These are phyloP conservation scores for Populus simonii DNA, from an alignment of 345 rosid genomes.

Conservation along the genomic window DNA sequence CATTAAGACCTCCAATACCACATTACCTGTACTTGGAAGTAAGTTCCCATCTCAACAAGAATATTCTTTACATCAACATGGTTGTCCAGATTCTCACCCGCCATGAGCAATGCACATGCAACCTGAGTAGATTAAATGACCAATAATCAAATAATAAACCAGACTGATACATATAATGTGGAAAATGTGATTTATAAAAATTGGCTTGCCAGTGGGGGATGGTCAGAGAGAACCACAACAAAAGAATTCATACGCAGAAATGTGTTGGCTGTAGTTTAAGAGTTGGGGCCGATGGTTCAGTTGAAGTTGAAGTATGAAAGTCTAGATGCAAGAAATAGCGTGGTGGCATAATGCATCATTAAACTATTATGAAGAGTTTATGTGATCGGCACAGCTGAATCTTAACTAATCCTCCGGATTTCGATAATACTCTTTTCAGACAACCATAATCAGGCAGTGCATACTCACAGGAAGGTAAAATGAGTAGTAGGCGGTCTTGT, in stretches of 20 bases:
- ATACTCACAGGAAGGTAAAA: constrained; percentile 44
- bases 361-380: too few species aligned
- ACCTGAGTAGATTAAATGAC: constrained; percentile 20
- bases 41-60: constrained; percentile 45
- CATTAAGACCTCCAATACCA: not conserved
- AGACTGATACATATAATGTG: not conserved
- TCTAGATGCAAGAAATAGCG: too few species aligned
- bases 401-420: too few species aligned
- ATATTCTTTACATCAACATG: constrained; percentile 33
- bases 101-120: constrained; percentile 47
- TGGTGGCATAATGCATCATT: too few species aligned
- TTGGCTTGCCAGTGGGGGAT: not conserved
- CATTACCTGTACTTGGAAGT: constrained; percentile 46
- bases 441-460: not conserved
- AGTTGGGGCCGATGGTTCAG: too few species aligned
- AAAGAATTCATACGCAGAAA: not conserved
- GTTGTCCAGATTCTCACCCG: constrained; percentile 39
- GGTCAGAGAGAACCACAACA: not conserved
- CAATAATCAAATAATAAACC: not conserved
- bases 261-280: too few species aligned
- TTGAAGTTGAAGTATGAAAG: too few species aligned
- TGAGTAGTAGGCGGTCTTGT: constrained; percentile 48
- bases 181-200: not conserved
- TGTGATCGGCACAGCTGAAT: not conserved
- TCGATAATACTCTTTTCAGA: not conserved